Evolutionary conservation across 495 filamentous ascomycete genomes (phyloP), one percentile per base, ranked within the genome.

Genomic region (Penicillium macrosclerotiorum): DNA sequence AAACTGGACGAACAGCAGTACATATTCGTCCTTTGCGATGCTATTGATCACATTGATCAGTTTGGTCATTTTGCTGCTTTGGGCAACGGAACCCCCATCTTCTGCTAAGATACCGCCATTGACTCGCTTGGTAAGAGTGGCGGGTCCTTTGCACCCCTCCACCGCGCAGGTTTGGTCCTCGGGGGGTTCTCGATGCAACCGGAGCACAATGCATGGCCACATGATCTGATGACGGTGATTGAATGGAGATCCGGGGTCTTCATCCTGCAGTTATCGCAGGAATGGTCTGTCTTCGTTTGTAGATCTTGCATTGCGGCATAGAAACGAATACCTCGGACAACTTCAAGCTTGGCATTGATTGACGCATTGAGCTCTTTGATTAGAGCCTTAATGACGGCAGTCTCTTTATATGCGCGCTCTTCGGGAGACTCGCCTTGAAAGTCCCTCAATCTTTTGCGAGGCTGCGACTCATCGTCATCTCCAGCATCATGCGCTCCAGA

Each of bases 1-100:
- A 19, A 68, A 77, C 36, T 81, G 80, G 13, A 78, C 59, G 46
- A 83, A 83, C 2, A 82, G 41, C 4, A 83, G 48, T 2, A 69
- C 68, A 41, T 73, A 71, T 11, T 83, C 79, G 2, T 63, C 55
- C 5, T 45, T 20, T 3, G 74, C 73, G 20, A 75, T 63, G 11
- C 12, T 18, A 4, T 63, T 53, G 32, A 83, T 61, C 6, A 79
- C 54, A 8, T 69, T 43, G 25, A 80, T 49, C 8, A 83, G 51
- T n/a, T 64, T 63, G 30, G 65, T 64, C 0, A 82, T 35, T 49
- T 80, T 83, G 38, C 60, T 63, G 17, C 73, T 74, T 16, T 68
- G 64, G 42, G 54, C 53, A 7, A 52, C 50, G 35, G 49, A n/a
- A 47, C 63, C 31, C 41, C 50, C 47, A 8, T 65, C 57, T 12